Percentiles rank a stretch among this genome's conserved stretches.
Evolutionary conservation across 441 rosid species (phyloP).

Genomic region (Erodium texanum): DNA sequence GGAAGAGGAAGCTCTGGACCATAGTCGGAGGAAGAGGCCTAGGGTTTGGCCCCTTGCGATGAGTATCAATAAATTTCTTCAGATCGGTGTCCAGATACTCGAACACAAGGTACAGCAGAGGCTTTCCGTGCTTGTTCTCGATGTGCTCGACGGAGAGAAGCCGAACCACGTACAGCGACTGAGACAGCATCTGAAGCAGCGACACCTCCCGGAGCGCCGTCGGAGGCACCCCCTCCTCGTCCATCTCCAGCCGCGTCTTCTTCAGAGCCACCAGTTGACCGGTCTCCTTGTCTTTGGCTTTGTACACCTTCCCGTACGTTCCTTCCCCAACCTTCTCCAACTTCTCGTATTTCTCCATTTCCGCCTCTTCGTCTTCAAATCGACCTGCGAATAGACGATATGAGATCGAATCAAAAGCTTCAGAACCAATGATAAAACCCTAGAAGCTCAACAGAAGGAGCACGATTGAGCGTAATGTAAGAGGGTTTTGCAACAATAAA

Average conservation of each 20-base stretch:
- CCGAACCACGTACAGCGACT: constrained; percentile 80
- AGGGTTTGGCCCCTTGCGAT: constrained; percentile 69
- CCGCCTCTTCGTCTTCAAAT: not conserved
- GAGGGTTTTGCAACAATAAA: too few species aligned
- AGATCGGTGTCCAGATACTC: constrained; percentile 93
- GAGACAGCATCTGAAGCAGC: constrained; percentile 87
- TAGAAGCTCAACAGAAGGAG: not conserved
- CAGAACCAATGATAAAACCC: not conserved
- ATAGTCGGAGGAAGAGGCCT: constrained; percentile 44
- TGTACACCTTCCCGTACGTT: constrained; percentile 91
- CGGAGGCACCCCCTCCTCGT: constrained; percentile 93
- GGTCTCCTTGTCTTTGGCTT: constrained; percentile 67
- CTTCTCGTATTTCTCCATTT: constrained; percentile 91
- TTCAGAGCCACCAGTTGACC: constrained; percentile 82
- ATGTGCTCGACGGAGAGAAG: constrained; percentile 88
- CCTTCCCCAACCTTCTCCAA: constrained; percentile 94
- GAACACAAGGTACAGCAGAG: constrained; percentile 76
- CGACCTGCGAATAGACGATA: not conserved
- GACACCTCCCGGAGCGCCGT: constrained; percentile 94
- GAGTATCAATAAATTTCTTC: constrained; percentile 73
- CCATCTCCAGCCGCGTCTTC: constrained; percentile 88
- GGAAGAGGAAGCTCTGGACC: constrained; percentile 63
- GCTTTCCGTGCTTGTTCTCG: constrained; percentile 36
- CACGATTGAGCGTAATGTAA: too few species aligned
- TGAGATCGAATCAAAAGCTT: too few species aligned